These are phyloP conservation scores for Eremomyces bilateralis DNA, from an alignment of 495 filamentous ascomycete genomes.

Conservation along the genomic window DNA sequence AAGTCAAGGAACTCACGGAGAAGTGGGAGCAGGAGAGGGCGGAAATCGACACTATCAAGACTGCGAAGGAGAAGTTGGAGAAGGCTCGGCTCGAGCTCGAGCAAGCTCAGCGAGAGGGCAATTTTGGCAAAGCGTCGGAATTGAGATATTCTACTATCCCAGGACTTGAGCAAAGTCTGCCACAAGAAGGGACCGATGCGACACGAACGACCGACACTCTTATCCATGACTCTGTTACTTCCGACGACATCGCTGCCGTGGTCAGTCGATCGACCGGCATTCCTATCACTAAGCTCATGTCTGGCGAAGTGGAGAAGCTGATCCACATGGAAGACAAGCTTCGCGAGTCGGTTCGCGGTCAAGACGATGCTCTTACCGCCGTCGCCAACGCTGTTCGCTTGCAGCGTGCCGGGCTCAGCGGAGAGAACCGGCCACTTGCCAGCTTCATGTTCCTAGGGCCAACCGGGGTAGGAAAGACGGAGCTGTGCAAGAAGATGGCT, in stretches of 20 bases:
- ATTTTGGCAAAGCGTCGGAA: slow-evolving; percentile 75
- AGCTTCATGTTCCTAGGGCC: slow-evolving; percentile 97
- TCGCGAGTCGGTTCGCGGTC: slow-evolving; percentile 64
- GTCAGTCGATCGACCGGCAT: slow-evolving; percentile 85
- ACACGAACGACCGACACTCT: slow-evolving; percentile 24
- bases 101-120: slow-evolving; percentile 68
- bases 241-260: slow-evolving; percentile 82
- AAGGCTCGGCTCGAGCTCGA: slow-evolving; percentile 68
- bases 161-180: slow-evolving; percentile 51
- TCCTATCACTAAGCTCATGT: slow-evolving; percentile 72
- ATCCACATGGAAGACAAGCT: slow-evolving; percentile 89
- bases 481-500: slow-evolving; percentile 90
- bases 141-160: slow-evolving; percentile 75
- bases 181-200: slow-evolving; percentile 37
- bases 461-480: slow-evolving; percentile 92
- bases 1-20: slow-evolving; percentile 41
- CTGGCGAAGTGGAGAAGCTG: slow-evolving; percentile 77
- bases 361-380: slow-evolving; percentile 79
- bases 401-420: slow-evolving; percentile 78
- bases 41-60: slow-evolving; percentile 70
- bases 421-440: slow-evolving; percentile 75
- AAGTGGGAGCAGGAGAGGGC: slow-evolving; percentile 79
- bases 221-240: slow-evolving; percentile 78
- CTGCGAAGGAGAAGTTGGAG: slow-evolving; percentile 65
- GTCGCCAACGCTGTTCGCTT: slow-evolving; percentile 86